A percentile compares a stretch with the other conserved stretches of the same genome.
Evolutionary conservation across 208 protist genomes (phyloP).

Genomic region (Leishmania aethiopica): DNA sequence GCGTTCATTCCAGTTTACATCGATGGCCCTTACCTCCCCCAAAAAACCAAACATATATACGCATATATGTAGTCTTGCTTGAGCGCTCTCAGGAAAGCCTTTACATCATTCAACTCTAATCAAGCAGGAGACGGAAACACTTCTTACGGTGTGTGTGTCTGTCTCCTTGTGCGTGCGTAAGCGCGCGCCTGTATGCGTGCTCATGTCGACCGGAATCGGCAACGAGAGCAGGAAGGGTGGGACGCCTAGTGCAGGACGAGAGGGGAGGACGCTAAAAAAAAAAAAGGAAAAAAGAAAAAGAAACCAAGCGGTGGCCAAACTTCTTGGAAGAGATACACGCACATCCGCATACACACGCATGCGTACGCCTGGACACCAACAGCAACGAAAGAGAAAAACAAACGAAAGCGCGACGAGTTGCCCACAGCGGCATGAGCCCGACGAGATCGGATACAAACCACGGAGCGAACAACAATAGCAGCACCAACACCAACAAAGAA

Average conservation of each 20-base stretch:
- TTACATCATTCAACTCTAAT: constrained; percentile 1
- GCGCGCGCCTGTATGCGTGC: neutral
- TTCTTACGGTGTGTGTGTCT: neutral
- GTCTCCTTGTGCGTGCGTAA: neutral
- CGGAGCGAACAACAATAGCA: too few species aligned
- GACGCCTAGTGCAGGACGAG: neutral
- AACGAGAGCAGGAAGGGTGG: neutral
- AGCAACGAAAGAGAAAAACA: neutral
- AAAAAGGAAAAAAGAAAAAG: neutral
- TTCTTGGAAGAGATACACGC: neutral
- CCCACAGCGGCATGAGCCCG: neutral
- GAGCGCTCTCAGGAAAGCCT: neutral
- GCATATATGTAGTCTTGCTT: neutral
- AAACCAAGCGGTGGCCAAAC: neutral
- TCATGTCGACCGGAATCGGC: neutral
- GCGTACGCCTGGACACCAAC: neutral
- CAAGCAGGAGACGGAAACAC: neutral
- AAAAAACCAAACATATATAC: neutral
- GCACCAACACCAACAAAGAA: too few species aligned
- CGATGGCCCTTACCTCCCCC: neutral
- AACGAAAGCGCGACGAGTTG: neutral
- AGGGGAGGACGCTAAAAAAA: neutral
- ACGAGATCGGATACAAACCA: too few species aligned
- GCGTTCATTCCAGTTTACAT: neutral
- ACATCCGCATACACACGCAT: neutral